phyloP scores from a whole-genome alignment of 2,329 filamentous ascomycete genomes.

The Lasiodiplodia theobromae region DNA sequence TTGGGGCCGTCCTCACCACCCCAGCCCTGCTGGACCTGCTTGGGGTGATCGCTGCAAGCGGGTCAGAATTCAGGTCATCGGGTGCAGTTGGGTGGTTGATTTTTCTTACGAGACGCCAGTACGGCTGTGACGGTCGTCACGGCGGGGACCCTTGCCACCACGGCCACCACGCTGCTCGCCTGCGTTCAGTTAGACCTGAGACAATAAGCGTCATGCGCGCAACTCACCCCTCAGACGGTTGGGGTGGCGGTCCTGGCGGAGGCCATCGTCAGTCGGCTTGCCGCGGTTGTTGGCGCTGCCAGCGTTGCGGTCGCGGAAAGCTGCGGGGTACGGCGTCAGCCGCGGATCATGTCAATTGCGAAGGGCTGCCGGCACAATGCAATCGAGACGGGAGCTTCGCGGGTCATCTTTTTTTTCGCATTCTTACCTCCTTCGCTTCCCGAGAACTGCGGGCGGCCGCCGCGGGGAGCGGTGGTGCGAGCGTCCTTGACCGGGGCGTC shows the following conservation, averaged over 20 bases:
- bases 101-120: constrained; percentile 63
- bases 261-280: constrained; percentile 76
- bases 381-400: background rate
- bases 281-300: constrained; percentile 83
- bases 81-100: background rate
- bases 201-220: constrained; percentile 29
- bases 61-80: background rate
- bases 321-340: constrained; percentile 54
- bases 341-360: constrained; percentile 1
- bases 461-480: constrained; percentile 41
- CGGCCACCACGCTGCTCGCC: constrained; percentile 57
- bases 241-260: constrained; percentile 54
- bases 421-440: constrained; percentile 89
- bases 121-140: constrained; percentile 70
- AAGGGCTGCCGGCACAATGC: background rate
- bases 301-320: constrained; percentile 87
- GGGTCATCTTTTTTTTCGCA: background rate
- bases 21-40: constrained; percentile 90
- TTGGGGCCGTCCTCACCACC: constrained; percentile 81
- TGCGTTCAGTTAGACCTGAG: constrained; percentile 15
- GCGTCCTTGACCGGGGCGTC: constrained; percentile 64
- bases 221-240: constrained; percentile 47
- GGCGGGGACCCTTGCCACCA: constrained; percentile 50
- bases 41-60: constrained; percentile 72
- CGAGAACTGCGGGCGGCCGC: constrained; percentile 62